Conservation (phyloP, 371 early-diverging fungal genomes). For the Quaeritorhiza haematococci region DNA sequence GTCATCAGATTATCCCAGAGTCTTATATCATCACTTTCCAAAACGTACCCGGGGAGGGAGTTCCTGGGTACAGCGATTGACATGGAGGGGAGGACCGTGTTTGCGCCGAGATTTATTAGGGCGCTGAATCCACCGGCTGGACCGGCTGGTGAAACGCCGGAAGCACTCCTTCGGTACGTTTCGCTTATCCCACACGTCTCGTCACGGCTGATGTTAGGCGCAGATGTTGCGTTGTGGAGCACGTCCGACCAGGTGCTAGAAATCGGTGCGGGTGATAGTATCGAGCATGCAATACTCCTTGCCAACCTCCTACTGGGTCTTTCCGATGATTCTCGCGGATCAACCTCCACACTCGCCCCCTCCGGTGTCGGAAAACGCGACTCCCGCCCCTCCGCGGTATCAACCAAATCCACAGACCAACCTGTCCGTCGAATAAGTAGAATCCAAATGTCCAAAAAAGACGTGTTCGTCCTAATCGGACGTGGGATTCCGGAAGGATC, state of each 20-base stretch:
- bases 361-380: not conserved
- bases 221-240: constrained; percentile 22
- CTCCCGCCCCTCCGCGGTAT: not conserved
- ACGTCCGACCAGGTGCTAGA: constrained; percentile 40
- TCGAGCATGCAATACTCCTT: constrained; percentile 46
- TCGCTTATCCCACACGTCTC: constrained; percentile 37
- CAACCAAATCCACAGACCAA: too few species aligned
- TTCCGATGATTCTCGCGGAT: constrained; percentile 6
- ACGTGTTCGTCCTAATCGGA: constrained; percentile 40
- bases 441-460: too few species aligned
- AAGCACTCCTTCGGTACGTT: constrained; percentile 32
- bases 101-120: constrained; percentile 33
- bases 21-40: too few species aligned
- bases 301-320: constrained; percentile 34
- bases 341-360: too few species aligned
- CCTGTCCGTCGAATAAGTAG: too few species aligned
- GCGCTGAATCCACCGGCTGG: constrained; percentile 33
- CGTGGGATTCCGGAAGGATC: constrained; percentile 32
- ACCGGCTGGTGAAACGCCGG: constrained; percentile 8
- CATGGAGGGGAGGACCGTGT: constrained; percentile 28
- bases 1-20: not conserved
- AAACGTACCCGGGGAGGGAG: not conserved
- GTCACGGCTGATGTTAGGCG: constrained; percentile 27
- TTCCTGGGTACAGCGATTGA: constrained; percentile 19
- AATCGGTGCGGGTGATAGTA: constrained; percentile 35